Conservation (phyloP, 495 filamentous ascomycete species). For the Penicillium maclennaniae region DNA sequence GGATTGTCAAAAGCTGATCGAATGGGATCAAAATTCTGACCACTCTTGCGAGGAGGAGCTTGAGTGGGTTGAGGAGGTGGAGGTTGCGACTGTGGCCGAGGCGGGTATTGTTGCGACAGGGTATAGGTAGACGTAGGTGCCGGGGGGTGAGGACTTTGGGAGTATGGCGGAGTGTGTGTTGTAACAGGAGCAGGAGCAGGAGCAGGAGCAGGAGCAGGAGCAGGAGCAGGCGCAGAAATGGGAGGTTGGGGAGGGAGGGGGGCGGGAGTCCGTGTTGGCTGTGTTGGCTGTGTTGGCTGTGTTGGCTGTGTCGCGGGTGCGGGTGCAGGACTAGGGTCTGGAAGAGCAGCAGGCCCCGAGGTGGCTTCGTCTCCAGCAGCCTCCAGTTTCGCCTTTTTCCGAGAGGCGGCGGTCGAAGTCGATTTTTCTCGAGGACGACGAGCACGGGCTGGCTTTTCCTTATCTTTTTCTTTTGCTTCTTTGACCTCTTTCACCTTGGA, state of each 20-base stretch:
- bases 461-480: slow-evolving; percentile 32
- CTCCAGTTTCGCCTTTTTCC: slow-evolving; percentile 49
- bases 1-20: slow-evolving; percentile 62
- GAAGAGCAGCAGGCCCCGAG: slow-evolving; percentile 4
- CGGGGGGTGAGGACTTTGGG: slow-evolving; percentile 20
- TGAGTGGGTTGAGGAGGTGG: slow-evolving; percentile 29
- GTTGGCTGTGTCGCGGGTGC: not conserved
- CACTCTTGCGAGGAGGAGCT: slow-evolving; percentile 49
- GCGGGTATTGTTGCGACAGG: slow-evolving; percentile 22
- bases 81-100: slow-evolving; percentile 40
- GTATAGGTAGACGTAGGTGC: slow-evolving; percentile 19
- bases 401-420: slow-evolving; percentile 27
- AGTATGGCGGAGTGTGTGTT: slow-evolving; percentile 15
- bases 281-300: slow-evolving; percentile 4
- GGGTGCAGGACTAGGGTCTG: slow-evolving; percentile 15
- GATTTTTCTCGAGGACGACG: slow-evolving; percentile 43
- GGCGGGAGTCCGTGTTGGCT: slow-evolving; percentile 7
- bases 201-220: not conserved
- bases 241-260: too few species aligned
- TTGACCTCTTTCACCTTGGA: slow-evolving; percentile 30
- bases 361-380: slow-evolving; percentile 18
- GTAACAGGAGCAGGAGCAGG: slow-evolving; percentile 5
- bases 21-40: slow-evolving; percentile 85
- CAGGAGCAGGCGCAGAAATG: slow-evolving; percentile 4
- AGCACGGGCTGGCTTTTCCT: slow-evolving; percentile 36